Evolutionary conservation across 805 yeast genomes (phyloP).

Genomic region (Debaryomyces maramus): DNA sequence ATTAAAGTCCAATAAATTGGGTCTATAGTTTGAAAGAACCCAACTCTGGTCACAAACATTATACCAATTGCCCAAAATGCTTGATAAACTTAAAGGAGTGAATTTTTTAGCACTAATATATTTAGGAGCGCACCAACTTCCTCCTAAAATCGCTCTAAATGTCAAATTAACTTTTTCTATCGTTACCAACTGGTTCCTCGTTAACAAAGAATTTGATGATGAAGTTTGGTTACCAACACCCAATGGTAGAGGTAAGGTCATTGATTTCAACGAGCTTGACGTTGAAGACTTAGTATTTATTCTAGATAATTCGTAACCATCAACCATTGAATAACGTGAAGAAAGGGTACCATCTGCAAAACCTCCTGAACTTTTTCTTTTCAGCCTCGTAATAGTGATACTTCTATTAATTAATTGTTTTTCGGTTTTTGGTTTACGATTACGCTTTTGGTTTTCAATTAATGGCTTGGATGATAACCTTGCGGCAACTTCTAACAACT

Average conservation of each 20-base stretch:
- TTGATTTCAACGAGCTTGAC: conserved; percentile 37
- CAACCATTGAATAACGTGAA: conserved; percentile 49
- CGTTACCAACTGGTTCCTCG: conserved; percentile 38
- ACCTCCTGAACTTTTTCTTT: conserved; percentile 31
- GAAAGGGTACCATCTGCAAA: conserved; percentile 23
- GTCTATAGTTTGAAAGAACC: conserved; percentile 55
- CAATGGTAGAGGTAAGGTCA: conserved; percentile 43
- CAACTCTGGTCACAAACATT: conserved; percentile 54
- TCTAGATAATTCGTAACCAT: conserved; percentile 56
- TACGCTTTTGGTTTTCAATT: conserved; percentile 35
- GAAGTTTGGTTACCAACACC: conserved; percentile 45
- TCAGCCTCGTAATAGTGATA: conserved; percentile 37
- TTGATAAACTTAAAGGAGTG: conserved; percentile 30
- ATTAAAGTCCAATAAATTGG: conserved; percentile 57
- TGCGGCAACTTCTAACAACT: conserved; percentile 61
- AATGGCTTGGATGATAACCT: conserved; percentile 57
- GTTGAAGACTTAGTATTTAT: conserved; percentile 50
- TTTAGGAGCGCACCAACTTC: conserved; percentile 44
- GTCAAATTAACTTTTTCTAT: conserved; percentile 52
- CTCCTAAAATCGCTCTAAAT: conserved; percentile 53
- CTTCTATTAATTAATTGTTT: conserved; percentile 56
- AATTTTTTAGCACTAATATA: conserved; percentile 31
- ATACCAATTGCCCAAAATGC: conserved; percentile 49
- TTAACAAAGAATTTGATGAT: conserved; percentile 37
- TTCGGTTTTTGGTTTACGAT: conserved; percentile 20